phyloP scores from a whole-genome alignment of 768 basidiomycete genomes.

The Russula dissimulans region DNA sequence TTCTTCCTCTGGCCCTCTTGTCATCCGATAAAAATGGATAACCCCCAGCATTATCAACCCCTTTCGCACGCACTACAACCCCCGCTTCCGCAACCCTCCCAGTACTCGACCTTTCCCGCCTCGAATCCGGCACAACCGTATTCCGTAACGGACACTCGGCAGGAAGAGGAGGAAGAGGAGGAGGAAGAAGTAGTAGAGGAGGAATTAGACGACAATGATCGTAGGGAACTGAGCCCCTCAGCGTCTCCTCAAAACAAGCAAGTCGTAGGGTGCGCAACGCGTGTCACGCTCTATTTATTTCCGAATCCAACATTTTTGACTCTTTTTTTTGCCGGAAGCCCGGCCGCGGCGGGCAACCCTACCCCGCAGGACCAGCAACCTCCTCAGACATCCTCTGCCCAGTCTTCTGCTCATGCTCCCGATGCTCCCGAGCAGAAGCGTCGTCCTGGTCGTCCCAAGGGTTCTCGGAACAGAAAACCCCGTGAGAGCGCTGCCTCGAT shows the following conservation, averaged over 20 bases:
- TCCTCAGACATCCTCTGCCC: conserved; percentile 7
- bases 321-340: conserved; percentile 20
- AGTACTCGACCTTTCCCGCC: conserved; percentile 20
- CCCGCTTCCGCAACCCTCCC: conserved; percentile 28
- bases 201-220: conserved; percentile 38
- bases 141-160: conserved; percentile 24
- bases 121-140: conserved; percentile 21
- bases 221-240: conserved; percentile 26
- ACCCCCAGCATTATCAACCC: conserved; percentile 73
- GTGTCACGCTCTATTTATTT: conserved; percentile 18
- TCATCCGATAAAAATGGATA: conserved; percentile 39
- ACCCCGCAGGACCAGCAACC: neutral
- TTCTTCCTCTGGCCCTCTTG: conserved; percentile 11
- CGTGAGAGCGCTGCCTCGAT: conserved; percentile 34
- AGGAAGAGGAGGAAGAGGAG: conserved; percentile 62
- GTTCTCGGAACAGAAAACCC: conserved; percentile 63
- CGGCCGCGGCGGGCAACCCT: conserved; percentile 20
- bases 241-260: conserved; percentile 25
- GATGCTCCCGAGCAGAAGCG: conserved; percentile 46
- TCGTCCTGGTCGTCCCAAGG: conserved; percentile 69
- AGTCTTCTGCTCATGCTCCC: conserved; percentile 21
- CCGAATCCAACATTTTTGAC: conserved; percentile 13
- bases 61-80: conserved; percentile 71
- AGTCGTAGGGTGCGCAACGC: conserved; percentile 25
- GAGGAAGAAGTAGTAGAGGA: conserved; percentile 69